phyloP scores from a whole-genome alignment of 2,329 filamentous ascomycete genomes.

The Cladobotryum mycophilum region DNA sequence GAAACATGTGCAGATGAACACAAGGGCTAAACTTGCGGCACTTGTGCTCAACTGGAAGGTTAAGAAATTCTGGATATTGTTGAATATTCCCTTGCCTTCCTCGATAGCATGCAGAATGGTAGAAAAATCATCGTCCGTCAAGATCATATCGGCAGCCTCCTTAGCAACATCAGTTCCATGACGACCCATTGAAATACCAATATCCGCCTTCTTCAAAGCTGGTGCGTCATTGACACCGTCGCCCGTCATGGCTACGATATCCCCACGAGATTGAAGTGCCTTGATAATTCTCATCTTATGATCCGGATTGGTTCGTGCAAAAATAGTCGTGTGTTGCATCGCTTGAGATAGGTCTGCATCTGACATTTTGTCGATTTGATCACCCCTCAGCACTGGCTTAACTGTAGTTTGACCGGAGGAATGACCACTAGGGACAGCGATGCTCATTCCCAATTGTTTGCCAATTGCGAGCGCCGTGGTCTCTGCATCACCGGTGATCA shows the following conservation, averaged over 20 bases:
- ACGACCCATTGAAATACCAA: slow-evolving; percentile 94
- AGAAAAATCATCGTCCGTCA: slow-evolving; percentile 83
- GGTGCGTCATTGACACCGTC: slow-evolving; percentile 98
- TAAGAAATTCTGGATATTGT: slow-evolving; percentile 98
- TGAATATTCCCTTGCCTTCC: slow-evolving; percentile 98
- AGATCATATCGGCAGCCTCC: slow-evolving; percentile 88
- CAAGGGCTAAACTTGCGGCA: slow-evolving; percentile 83
- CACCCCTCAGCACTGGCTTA: slow-evolving; percentile 72
- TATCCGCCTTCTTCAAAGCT: slow-evolving; percentile 93
- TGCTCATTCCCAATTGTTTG: slow-evolving; percentile 87
- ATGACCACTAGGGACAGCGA: slow-evolving; percentile 51
- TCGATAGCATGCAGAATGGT: slow-evolving; percentile 94
- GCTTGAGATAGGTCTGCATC: slow-evolving; percentile 77
- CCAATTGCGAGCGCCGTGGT: slow-evolving; percentile 92
- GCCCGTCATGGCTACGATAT: slow-evolving; percentile 98
- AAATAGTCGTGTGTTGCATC: slow-evolving; percentile 85
- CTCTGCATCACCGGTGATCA: slow-evolving; percentile 97
- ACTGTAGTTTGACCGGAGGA: slow-evolving; percentile 52
- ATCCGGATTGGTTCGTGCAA: slow-evolving; percentile 91
- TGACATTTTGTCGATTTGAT: slow-evolving; percentile 89
- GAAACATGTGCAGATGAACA: slow-evolving; percentile 85
- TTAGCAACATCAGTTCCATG: slow-evolving; percentile 96
- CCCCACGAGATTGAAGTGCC: slow-evolving; percentile 83
- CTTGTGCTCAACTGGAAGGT: slow-evolving; percentile 98
- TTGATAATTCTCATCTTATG: slow-evolving; percentile 97